These are phyloP conservation scores for Nitzschia sp. DNA, from an alignment of 108 stramenopile species.

Conservation along the genomic window DNA sequence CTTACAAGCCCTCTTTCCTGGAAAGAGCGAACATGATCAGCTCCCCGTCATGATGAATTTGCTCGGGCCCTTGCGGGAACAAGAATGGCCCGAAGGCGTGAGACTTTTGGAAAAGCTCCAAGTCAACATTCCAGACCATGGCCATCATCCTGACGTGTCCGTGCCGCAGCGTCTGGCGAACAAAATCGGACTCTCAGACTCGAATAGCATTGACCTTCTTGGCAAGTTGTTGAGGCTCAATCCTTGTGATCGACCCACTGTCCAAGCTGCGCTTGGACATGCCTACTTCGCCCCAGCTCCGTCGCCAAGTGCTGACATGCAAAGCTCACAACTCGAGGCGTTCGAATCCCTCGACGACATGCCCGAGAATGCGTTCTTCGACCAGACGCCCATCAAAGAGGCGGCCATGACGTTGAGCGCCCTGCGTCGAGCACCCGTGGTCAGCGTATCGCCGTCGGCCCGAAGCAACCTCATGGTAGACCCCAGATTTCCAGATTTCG, in stretches of 20 bases:
- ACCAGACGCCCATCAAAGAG: no score
- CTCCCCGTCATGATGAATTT: slow-evolving; percentile 82
- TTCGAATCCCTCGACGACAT: no score
- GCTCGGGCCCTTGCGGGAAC: slow-evolving; percentile 64
- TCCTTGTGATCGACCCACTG: slow-evolving; percentile 74
- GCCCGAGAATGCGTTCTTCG: no score
- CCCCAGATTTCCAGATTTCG: no score
- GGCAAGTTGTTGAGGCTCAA: slow-evolving; percentile 52
- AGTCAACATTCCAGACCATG: background rate
- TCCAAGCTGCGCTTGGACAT: slow-evolving; percentile 62
- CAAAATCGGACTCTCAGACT: slow-evolving; percentile 25
- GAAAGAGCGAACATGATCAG: slow-evolving; percentile 89
- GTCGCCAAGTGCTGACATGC: no score
- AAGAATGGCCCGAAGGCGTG: slow-evolving; percentile 17
- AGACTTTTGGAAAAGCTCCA: slow-evolving; percentile 5
- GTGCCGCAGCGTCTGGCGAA: background rate
- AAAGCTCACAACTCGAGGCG: no score
- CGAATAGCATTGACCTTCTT: slow-evolving; percentile 54
- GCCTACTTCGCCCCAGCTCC: slow-evolving; percentile 53
- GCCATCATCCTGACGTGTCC: background rate
- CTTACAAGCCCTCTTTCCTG: slow-evolving; percentile 93
- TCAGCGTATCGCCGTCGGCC: slow-evolving; percentile 5
- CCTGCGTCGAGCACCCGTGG: background rate
- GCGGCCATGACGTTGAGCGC: no score
- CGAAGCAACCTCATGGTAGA: background rate